These are phyloP conservation scores for Kwoniella pini DNA, from an alignment of 768 basidiomycete species.

Conservation along the genomic window DNA sequence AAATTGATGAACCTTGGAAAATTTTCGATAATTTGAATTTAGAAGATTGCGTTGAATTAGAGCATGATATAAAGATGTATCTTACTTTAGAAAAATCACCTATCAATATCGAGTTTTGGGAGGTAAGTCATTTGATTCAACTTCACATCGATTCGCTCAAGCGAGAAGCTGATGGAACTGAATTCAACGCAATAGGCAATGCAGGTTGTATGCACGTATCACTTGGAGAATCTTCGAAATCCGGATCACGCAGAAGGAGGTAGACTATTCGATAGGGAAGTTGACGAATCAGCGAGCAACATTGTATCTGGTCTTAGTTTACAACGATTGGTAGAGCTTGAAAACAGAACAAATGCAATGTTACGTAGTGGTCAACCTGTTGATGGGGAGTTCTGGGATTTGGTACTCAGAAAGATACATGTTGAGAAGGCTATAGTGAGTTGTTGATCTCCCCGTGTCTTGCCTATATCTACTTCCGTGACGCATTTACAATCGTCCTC, in stretches of 20 bases:
- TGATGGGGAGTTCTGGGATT: conserved; percentile 98
- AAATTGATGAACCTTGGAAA: conserved; percentile 96
- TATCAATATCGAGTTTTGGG: conserved; percentile 95
- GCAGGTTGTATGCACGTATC: conserved; percentile 94
- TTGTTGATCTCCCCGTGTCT: background rate
- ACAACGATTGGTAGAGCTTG: conserved; percentile 77
- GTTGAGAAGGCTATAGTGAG: conserved; percentile 95
- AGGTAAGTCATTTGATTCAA: conserved; percentile 66
- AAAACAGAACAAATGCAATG: conserved; percentile 83
- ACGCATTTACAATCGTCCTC: background rate
- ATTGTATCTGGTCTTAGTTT: conserved; percentile 83
- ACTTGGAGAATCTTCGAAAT: conserved; percentile 69
- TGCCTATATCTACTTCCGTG: background rate
- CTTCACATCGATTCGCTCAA: conserved; percentile 11
- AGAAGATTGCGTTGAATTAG: conserved; percentile 86
- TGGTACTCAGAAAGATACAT: conserved; percentile 80
- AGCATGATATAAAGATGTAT: conserved; percentile 91
- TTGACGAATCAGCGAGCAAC: conserved; percentile 78
- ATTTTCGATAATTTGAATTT: conserved; percentile 92
- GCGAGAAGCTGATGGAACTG: conserved; percentile 9
- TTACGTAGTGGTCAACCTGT: conserved; percentile 88
- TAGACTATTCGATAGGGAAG: conserved; percentile 59
- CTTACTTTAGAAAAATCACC: conserved; percentile 79
- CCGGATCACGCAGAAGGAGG: conserved; percentile 51
- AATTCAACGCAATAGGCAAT: conserved; percentile 67